These are phyloP conservation scores for Ramaria rubella DNA, from an alignment of 768 basidiomycete species.

Conservation along the genomic window DNA sequence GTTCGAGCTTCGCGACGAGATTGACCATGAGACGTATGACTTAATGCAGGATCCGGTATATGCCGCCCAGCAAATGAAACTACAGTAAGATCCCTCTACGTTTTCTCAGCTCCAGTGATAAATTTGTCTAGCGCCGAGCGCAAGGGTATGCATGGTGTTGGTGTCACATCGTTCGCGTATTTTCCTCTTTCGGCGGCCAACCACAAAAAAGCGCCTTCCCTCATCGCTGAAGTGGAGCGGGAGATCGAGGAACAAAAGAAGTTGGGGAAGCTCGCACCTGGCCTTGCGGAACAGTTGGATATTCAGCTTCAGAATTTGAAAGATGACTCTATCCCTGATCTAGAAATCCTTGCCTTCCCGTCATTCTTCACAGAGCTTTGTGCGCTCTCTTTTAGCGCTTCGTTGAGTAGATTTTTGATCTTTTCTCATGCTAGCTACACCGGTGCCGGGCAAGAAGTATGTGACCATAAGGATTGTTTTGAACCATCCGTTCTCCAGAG, in stretches of 20 bases:
- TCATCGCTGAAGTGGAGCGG: conserved; percentile 11
- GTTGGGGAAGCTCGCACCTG: conserved; percentile 23
- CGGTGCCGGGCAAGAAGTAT: conserved; percentile 36
- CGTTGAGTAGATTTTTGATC: neutral
- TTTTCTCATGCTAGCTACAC: neutral
- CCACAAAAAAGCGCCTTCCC: neutral
- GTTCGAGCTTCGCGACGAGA: conserved; percentile 25
- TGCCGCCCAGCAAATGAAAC: conserved; percentile 24
- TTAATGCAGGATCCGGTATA: conserved; percentile 23
- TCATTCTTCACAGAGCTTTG: neutral
- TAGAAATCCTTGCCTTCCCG: neutral
- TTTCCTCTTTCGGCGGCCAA: conserved; percentile 18
- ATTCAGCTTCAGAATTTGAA: conserved; percentile 28
- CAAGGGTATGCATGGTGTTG: conserved; percentile 11
- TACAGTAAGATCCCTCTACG: conserved; percentile 24
- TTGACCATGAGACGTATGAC: conserved; percentile 25
- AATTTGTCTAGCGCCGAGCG: conserved; percentile 12
- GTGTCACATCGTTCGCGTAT: conserved; percentile 25
- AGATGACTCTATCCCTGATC: conserved; percentile 22
- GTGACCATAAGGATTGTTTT: conserved; percentile 29
- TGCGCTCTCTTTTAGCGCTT: neutral
- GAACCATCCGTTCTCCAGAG: conserved; percentile 44
- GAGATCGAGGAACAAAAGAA: conserved; percentile 14
- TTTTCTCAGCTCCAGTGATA: conserved; percentile 9
- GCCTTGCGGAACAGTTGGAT: conserved; percentile 34